Base-by-base conservation (phyloP, 192 early-diverging fungal genomes). In the Rhizophagus clarus region DNA sequence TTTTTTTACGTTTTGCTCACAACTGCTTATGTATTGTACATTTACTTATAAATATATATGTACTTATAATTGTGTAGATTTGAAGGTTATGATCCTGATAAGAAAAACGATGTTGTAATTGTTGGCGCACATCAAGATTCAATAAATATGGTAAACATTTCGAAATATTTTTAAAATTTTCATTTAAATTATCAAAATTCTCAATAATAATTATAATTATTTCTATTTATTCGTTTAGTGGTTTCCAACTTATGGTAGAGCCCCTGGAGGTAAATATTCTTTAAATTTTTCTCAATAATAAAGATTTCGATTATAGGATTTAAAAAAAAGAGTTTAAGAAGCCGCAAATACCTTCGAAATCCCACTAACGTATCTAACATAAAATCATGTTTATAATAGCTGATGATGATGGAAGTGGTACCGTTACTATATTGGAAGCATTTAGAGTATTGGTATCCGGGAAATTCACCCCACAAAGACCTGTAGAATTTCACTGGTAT, bases 401-500 rank as follows among this genome's bases (percentile, higher is more conserved):
- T 40, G 80, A 90, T 83, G 97, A 98, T 84, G 95, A 99, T 86
- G 97, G 97, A 42, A 95, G 93, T 64, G 97, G 97, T 17, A 94
- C 91, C 0, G 90, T 92, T n/a, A 96, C 96, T 5, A 95, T 96
- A 72, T 85, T 97, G 47, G 97, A 99, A 86, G 88, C 94, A 12
- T 92, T 96, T 87, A 89, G 94, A 32, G 86, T 90, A 28, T 84
- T 98, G 4, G 85, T 95, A 47, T 66, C 83, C n/a, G 86, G 83
- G 70, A 92, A 88, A 0, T 94, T 96, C 79, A 84, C 84, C 28
- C 96, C 95, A 22, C 69, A 85, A 10, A 82, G 91, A 74, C 89
- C 95, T n/a, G 94, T 99, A 47, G 96, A 98, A 82, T 98, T 98
- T 89, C 96, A 98, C 88, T 99, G 94, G 94, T 96, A 97, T 82